Conservation (phyloP, 257 asterid genomes). For the Nicotiana undulata region DNA sequence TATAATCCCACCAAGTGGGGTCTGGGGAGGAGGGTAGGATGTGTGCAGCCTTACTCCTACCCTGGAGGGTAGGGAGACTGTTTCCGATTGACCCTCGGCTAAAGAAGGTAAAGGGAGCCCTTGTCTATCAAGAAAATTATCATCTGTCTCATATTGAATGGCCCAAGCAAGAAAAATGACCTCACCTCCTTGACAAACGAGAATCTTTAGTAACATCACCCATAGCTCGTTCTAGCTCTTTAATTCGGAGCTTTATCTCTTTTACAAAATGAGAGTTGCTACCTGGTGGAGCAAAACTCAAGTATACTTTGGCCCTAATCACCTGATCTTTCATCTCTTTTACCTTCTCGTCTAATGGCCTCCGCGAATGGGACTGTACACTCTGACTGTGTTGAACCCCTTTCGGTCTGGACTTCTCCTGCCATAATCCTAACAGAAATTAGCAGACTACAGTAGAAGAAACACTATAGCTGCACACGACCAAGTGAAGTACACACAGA, state of each 20-base stretch:
- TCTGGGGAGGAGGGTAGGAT: too few species aligned
- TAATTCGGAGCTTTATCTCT: slow-evolving; percentile 81
- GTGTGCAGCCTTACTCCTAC: too few species aligned
- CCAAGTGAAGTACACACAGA: slow-evolving; percentile 3
- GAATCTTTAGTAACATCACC: slow-evolving; percentile 57
- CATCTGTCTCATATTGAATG: not conserved
- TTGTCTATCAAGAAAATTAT: too few species aligned
- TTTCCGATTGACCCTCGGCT: too few species aligned
- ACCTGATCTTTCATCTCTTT: slow-evolving; percentile 85
- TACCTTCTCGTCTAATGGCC: slow-evolving; percentile 48
- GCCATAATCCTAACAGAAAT: slow-evolving; percentile 20
- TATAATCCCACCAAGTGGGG: too few species aligned
- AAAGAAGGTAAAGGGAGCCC: too few species aligned
- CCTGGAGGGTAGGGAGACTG: too few species aligned
- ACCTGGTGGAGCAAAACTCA: slow-evolving; percentile 50
- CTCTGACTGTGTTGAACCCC: slow-evolving; percentile 26
- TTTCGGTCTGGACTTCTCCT: slow-evolving; percentile 38
- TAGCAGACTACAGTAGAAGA: slow-evolving; percentile 2
- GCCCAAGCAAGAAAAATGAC: not conserved
- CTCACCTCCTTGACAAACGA: slow-evolving; percentile 59
- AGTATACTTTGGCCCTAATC: slow-evolving; percentile 69
- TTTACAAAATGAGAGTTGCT: slow-evolving; percentile 74
- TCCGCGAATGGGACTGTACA: slow-evolving; percentile 21
- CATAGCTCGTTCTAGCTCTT: slow-evolving; percentile 70
- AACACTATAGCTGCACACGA: not conserved